Evolutionary conservation across 2,329 filamentous ascomycete species (phyloP).

Genomic region (Colletotrichum salicis): DNA sequence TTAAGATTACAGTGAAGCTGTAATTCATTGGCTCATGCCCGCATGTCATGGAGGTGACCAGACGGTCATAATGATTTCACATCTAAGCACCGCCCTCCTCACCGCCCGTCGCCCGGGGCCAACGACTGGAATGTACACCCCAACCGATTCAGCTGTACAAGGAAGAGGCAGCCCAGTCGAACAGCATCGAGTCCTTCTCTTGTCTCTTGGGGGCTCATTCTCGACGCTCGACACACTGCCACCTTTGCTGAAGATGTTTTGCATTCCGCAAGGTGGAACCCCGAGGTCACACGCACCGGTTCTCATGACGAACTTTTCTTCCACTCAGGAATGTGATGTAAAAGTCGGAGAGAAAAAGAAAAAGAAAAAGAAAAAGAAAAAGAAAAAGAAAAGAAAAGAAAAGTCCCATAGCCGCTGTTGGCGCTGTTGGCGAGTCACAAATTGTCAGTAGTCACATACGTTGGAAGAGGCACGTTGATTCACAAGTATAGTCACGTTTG

Average conservation of each 20-base stretch:
- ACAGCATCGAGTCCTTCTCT: no score
- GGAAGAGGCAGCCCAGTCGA: not conserved
- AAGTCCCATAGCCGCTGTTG: not conserved
- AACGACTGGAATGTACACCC: constrained; percentile 28
- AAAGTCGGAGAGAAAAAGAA: not conserved
- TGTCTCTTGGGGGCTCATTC: not conserved
- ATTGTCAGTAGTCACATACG: not conserved
- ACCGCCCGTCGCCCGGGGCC: constrained; percentile 22
- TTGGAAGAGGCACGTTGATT: not conserved
- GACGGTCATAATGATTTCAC: no score
- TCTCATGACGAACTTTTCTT: not conserved
- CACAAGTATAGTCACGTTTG: not conserved
- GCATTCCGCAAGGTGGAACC: constrained; percentile 12
- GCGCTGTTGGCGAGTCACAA: not conserved
- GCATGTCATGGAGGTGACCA: no score
- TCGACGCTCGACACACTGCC: not conserved
- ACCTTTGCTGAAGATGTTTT: constrained; percentile 25
- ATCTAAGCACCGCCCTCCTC: not conserved
- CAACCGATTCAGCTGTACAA: not conserved
- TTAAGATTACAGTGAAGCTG: no score
- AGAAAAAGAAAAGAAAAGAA: not conserved
- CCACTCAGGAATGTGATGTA: constrained; percentile 4
- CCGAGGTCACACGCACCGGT: not conserved
- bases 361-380: no score
- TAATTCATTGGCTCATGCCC: no score